A percentile compares a stretch with the other conserved stretches of the same genome.
These are phyloP conservation scores for Styphnolobium japonicum DNA, from an alignment of 306 rosid genomes.

Conservation along the genomic window DNA sequence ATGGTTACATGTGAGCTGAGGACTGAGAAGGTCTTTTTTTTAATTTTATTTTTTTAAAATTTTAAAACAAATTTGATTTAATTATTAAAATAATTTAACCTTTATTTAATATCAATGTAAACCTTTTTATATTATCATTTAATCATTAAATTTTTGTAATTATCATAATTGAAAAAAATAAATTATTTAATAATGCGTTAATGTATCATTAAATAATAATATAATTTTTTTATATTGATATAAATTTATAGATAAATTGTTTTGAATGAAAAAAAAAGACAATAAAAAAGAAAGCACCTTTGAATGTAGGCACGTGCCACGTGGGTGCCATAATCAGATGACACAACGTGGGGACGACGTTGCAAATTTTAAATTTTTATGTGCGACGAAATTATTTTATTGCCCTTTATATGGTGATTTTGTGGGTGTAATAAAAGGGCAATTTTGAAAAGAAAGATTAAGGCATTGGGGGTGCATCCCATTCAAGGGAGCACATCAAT, in stretches of 20 bases:
- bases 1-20: conserved; percentile 46
- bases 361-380: neutral
- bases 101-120: no score
- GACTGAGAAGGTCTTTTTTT: neutral
- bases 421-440: neutral
- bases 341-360: conserved; percentile 43
- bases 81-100: neutral
- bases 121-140: no score
- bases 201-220: no score
- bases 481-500: conserved; percentile 19
- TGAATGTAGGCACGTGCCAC: conserved; percentile 43
- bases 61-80: neutral
- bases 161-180: no score
- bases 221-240: no score
- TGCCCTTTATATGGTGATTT: neutral
- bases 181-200: no score
- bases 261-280: neutral
- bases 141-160: no score
- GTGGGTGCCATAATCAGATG: conserved; percentile 30
- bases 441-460: neutral
- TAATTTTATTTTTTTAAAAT: neutral
- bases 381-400: neutral
- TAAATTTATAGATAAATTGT: no score
- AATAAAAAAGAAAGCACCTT: neutral
- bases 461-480: neutral